These are phyloP conservation scores for Candida dendrica DNA, from an alignment of 805 yeast species.

Conservation along the genomic window DNA sequence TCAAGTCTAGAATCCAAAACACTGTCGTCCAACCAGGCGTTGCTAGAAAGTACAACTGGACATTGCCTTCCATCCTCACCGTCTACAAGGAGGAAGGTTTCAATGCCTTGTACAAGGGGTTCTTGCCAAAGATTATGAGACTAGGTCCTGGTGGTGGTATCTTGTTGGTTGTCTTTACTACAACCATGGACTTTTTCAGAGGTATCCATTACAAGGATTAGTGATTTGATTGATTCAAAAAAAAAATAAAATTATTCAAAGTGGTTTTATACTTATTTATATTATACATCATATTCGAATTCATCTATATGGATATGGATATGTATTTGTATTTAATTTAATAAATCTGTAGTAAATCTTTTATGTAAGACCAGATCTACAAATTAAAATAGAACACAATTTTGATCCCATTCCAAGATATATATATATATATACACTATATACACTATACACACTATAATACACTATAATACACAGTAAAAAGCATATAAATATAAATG, in stretches of 20 bases:
- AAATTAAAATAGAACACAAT: no score
- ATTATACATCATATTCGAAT: not conserved
- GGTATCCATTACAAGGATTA: constrained; percentile 16
- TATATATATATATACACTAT: not conserved
- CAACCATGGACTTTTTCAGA: constrained; percentile 91
- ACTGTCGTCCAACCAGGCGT: constrained; percentile 62
- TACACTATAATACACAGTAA: no score
- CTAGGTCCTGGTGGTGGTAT: constrained; percentile 99
- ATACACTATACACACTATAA: no score
- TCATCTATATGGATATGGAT: no score
- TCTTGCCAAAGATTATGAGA: constrained; percentile 93
- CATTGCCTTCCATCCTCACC: constrained; percentile 67
- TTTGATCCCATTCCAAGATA: no score
- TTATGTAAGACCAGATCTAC: no score
- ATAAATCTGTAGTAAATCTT: no score
- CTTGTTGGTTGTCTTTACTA: constrained; percentile 90
- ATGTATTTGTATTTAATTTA: no score
- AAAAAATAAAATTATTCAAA: no score
- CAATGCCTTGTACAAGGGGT: constrained; percentile 88
- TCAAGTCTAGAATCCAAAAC: constrained; percentile 91
- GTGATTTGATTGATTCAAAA: no score
- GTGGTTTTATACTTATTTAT: no score
- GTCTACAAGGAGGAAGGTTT: constrained; percentile 90
- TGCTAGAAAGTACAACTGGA: constrained; percentile 86
- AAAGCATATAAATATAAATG: constrained; percentile 31